Percentiles rank a stretch among this genome's conserved stretches.
Conservation (phyloP, 2,329 filamentous ascomycete species). For the Fusarium mexicanum region DNA sequence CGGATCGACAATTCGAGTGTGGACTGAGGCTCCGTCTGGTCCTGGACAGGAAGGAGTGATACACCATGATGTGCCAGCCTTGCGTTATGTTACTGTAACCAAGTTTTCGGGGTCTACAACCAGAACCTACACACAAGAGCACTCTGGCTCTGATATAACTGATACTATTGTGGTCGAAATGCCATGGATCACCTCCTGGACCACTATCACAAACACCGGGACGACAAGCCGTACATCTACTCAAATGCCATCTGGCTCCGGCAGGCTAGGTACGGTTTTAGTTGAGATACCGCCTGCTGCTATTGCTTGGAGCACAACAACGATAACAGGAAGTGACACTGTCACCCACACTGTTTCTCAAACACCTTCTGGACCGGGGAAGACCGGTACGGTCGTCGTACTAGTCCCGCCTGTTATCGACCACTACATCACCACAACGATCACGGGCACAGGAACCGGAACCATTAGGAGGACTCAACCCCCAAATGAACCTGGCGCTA, state of each 20-base stretch:
- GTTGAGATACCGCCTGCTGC: neutral
- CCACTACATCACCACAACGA: neutral
- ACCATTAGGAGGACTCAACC: neutral
- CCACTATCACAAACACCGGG: neutral
- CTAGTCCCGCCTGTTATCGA: neutral
- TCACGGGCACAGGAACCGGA: neutral
- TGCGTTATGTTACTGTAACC: neutral
- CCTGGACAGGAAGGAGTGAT: neutral
- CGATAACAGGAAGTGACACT: neutral
- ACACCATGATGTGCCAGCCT: neutral
- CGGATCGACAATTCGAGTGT: fast-evolving
- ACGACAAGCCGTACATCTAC: neutral
- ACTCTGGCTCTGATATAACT: neutral
- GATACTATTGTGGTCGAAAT: neutral
- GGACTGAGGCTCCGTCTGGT: neutral
- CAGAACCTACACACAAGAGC: neutral
- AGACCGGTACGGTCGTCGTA: neutral
- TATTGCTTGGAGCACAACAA: neutral
- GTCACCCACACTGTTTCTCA: neutral
- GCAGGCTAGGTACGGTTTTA: neutral
- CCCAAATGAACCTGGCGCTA: neutral
- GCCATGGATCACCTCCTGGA: neutral
- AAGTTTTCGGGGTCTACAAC: neutral
- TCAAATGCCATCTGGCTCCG: neutral
- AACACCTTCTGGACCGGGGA: neutral